phyloP scores from a whole-genome alignment of 768 basidiomycete genomes.

The Panaeolus cyanescens region DNA sequence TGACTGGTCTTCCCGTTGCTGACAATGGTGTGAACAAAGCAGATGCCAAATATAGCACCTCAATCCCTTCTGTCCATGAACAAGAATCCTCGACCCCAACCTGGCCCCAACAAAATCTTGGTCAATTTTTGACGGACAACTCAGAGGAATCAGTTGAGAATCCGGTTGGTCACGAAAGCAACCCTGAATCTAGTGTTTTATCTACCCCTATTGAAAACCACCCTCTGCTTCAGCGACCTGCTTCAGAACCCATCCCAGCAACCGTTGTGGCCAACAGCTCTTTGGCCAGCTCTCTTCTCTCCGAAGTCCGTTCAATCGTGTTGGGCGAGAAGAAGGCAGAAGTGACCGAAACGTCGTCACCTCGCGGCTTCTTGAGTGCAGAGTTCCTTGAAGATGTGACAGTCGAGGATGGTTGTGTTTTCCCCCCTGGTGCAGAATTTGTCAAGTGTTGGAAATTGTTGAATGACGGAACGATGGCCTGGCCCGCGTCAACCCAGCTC shows the following conservation, averaged over 20 bases:
- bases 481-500: slow-evolving; percentile 71
- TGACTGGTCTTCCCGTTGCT: neutral
- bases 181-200: neutral
- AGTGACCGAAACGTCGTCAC: neutral
- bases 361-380: slow-evolving; percentile 42
- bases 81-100: neutral
- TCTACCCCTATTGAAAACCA: neutral
- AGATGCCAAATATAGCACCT: no score
- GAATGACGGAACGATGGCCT: slow-evolving; percentile 63
- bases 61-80: no score
- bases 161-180: neutral
- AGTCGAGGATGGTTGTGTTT: slow-evolving; percentile 71
- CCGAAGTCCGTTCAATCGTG: neutral
- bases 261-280: neutral
- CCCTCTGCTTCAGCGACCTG: neutral
- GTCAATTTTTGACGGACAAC: neutral
- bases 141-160: neutral
- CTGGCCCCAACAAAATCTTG: neutral
- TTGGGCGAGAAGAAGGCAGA: neutral
- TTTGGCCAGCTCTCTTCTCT: neutral
- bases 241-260: neutral
- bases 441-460: slow-evolving; percentile 80
- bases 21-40: no score
- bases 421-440: slow-evolving; percentile 85
- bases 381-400: slow-evolving; percentile 68